Base-by-base conservation (phyloP, 225 moss, liverwort and hornwort species). In the Anthoceros angustus region DNA sequence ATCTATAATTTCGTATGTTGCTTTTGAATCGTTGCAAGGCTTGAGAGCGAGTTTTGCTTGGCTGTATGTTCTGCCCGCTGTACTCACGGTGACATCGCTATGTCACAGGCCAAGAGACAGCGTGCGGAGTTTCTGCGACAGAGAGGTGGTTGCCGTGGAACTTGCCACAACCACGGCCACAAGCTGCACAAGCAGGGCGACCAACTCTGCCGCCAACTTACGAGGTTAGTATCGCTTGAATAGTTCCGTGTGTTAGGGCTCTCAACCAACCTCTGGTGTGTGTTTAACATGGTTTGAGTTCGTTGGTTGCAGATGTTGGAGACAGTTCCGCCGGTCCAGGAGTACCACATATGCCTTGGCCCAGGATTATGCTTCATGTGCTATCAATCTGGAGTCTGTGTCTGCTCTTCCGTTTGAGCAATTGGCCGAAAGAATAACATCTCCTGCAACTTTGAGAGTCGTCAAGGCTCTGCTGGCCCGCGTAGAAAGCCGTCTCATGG, bases 101-200 rank as follows among this genome's bases (percentile, higher is more conserved):
- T 8, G 40, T 67, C 65, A 40, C 86, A 89, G 88, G 98, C 98
- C 66, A 89, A 89, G 70, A 77, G 98, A 26, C 98, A 98, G 71
- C 85, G 98, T 42, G 92, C 92, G 25, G 98, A 98, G 72, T 92
- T 87, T 84, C 67, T 98, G 69, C 80, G 89, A 77, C 88, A 92
- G 72, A 89, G 89, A 64, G 92, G 98, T 62, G 86, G 89, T 10
- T 92, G 92, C 71, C 83, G 87, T 76, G 89, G 87, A 50, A 82
- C 83, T 6, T 92, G 84, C 38, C 98, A 92, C 68, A 84, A 79
- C 43, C 80, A 90, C 60, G 84, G 90, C 61, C 98, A 87, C 63
- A 98, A 82, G 76, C 71, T 92, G 39, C 73, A 74, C 41, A 92
- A 87, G 77, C 86, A 87, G 39, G 98, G 98, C 25, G 98, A 98